phyloP scores from a whole-genome alignment of 176 grass and related monocot genomes.

The Lolium perenne region DNA sequence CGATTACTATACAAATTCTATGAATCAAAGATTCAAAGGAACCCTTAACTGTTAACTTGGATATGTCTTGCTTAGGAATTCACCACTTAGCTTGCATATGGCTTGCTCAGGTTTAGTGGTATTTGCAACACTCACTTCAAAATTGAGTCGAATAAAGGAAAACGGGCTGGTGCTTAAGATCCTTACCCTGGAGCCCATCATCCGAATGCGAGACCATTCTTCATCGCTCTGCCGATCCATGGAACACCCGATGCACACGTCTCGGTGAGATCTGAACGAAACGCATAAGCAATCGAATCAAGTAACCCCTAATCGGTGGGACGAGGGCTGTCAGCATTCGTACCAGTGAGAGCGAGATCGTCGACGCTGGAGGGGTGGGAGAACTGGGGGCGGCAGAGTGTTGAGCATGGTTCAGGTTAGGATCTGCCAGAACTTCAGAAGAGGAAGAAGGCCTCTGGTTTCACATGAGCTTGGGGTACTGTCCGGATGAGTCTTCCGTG shows the following conservation, averaged over 20 bases:
- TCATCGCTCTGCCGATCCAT: not conserved
- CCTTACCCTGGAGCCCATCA: constrained; percentile 16
- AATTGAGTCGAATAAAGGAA: not conserved
- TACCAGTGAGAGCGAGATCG: not conserved
- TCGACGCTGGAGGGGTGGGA: not conserved
- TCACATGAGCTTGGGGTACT: not conserved
- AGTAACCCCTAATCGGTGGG: not conserved
- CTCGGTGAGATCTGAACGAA: constrained; percentile 13
- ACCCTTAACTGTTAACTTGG: too few relatives aligned
- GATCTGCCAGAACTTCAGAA: constrained; percentile 11
- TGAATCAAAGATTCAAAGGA: too few relatives aligned
- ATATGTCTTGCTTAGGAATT: not conserved
- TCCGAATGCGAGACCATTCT: not conserved
- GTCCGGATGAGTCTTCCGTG: not conserved
- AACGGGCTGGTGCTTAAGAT: constrained; percentile 11
- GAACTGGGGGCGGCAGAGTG: not conserved
- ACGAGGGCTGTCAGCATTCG: not conserved
- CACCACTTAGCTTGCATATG: constrained; percentile 19
- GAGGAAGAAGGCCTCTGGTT: not conserved
- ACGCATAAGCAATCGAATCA: constrained; percentile 1
- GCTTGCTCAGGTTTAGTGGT: not conserved
- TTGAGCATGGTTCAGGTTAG: not conserved
- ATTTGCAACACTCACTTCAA: not conserved
- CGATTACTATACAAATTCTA: too few relatives aligned
- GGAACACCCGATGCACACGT: not conserved